Evolutionary conservation across 179 eudicot genomes (phyloP).

Genomic region (Monotropa hypopitys): DNA sequence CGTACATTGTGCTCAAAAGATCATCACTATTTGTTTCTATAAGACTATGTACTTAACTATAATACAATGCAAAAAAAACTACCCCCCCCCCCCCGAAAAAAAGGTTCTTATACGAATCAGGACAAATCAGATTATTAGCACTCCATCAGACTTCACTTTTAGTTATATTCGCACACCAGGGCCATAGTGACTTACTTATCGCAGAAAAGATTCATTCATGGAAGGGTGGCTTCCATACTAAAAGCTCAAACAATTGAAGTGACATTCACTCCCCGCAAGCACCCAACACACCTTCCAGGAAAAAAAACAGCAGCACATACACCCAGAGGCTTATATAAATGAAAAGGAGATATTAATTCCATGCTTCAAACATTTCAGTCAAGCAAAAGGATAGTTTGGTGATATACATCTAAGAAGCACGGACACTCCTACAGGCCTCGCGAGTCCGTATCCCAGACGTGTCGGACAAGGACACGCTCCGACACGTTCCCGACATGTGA

Average conservation of each 20-base stretch:
- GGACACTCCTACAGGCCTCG: too few relatives aligned
- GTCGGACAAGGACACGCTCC: too few relatives aligned
- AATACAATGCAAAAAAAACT: neutral
- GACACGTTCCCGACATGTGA: too few relatives aligned
- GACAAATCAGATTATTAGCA: neutral
- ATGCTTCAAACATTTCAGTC: neutral
- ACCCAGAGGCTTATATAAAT: neutral
- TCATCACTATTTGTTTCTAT: neutral
- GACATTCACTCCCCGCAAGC: neutral
- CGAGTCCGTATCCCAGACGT: too few relatives aligned
- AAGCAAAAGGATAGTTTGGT: neutral
- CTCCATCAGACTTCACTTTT: neutral
- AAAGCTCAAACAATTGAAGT: neutral
- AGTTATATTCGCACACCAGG: neutral
- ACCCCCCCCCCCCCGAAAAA: too few relatives aligned
- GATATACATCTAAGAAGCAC: too few relatives aligned
- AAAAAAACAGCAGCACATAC: neutral
- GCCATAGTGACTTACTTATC: neutral
- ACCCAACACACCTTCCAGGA: neutral
- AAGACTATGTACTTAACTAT: neutral
- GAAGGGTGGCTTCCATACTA: neutral
- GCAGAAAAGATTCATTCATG: neutral
- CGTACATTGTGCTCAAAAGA: neutral
- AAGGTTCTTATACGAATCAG: neutral
- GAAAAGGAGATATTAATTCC: neutral